Base-by-base conservation (phyloP, 176 grass and related monocot species). In the Melocanna baccifera region DNA sequence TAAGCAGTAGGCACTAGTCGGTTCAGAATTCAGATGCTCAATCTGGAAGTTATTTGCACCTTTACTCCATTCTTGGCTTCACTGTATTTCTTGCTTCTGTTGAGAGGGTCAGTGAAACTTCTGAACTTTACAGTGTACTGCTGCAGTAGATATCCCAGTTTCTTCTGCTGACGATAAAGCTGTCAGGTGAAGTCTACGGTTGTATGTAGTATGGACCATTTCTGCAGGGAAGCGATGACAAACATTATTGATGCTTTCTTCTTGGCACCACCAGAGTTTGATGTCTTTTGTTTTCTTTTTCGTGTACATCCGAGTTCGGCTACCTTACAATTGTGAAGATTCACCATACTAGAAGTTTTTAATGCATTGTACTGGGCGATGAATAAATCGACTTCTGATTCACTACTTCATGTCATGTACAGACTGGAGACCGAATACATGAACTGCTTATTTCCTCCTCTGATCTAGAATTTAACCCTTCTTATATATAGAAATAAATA, bases 401-500 rank as follows among this genome's bases (percentile, higher is more conserved):
- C 57, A 74, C 80, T 84, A 43, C 61, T 75, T 48, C 59, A 75
- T 80, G 80, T 34, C 51, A 91, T 84, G 75, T 91, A 84, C 80
- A 91, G 23, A 87, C 64, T 62, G 34, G n/a, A 75, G 45, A 25
- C 62, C 1, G 12, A 41, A 45, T 55, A 58, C 52, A 80, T 75
- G 80, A 80, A 63, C 68, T 80, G 29, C 69, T 79, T 86, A 50
- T 87, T 81, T 76, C 66, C 71, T 75, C 61, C 62, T 63, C 51
- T 84, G 85, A 52, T 39, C 85, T 91, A 91, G 73, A 87, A 39
- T 80, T 80, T 87, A 83, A 75, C 80, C 81, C 84, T 79, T 79
- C 69, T 80, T 87, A 84, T 84, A 91, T 91, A 81, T 91, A 74
- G 41, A 63, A 87, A 91, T 87, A 91, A 91, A 91, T 76, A 91